A percentile compares a stretch with the other conserved stretches of the same genome.
Conservation (phyloP, 1,139 yeast genomes). For the Geotrichum restrictum region DNA sequence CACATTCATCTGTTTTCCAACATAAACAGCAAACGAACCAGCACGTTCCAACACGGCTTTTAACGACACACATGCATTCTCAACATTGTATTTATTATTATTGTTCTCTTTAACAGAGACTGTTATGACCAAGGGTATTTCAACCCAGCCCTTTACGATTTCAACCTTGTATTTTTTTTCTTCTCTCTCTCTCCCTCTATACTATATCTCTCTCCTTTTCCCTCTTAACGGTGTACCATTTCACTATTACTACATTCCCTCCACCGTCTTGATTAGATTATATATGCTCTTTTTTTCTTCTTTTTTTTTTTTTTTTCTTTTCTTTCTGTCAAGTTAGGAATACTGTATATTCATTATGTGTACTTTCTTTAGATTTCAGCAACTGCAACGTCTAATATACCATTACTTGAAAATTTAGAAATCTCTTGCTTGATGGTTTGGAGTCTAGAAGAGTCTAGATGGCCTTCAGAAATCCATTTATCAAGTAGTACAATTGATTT, state of each 20-base stretch:
- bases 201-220: background rate
- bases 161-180: background rate
- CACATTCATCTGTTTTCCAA: conserved; percentile 18
- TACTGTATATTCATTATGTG: too few relatives aligned
- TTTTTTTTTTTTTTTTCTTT: background rate
- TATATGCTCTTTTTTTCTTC: background rate
- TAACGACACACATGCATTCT: conserved; percentile 20
- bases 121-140: conserved; percentile 6
- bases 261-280: too few relatives aligned
- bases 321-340: background rate
- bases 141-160: conserved; percentile 9
- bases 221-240: too few relatives aligned
- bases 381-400: too few relatives aligned
- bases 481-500: background rate
- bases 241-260: too few relatives aligned
- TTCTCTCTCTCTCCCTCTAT: background rate
- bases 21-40: conserved; percentile 20
- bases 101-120: conserved; percentile 1
- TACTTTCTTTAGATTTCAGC: too few relatives aligned
- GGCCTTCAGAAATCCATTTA: background rate
- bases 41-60: conserved; percentile 8
- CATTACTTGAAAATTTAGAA: too few relatives aligned
- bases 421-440: background rate
- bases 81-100: conserved; percentile 16
- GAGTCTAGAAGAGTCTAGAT: background rate